Evolutionary conservation across 345 rosid species (phyloP).

Genomic region (Theobroma cacao): DNA sequence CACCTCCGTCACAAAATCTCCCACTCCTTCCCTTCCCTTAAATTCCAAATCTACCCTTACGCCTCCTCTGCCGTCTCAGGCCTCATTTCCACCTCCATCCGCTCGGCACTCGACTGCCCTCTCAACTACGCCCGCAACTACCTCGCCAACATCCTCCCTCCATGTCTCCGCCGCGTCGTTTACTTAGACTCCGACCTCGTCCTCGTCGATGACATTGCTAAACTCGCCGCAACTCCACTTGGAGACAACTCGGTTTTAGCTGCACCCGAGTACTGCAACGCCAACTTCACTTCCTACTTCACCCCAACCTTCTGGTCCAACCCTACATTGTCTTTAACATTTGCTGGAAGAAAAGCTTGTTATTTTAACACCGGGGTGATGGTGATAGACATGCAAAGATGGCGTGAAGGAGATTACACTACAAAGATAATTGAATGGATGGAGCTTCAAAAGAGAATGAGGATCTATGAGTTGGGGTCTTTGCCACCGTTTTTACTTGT

Average conservation of each 20-base stretch:
- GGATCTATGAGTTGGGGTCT: slow-evolving; percentile 82
- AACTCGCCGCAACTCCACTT: slow-evolving; percentile 55
- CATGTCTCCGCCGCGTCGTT: slow-evolving; percentile 55
- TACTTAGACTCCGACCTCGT: slow-evolving; percentile 85
- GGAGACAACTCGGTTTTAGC: slow-evolving; percentile 49
- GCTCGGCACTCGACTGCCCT: slow-evolving; percentile 79
- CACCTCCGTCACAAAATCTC: slow-evolving; percentile 42
- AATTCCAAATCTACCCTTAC: slow-evolving; percentile 57
- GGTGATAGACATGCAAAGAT: slow-evolving; percentile 70
- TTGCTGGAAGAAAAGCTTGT: slow-evolving; percentile 61
- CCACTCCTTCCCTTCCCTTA: slow-evolving; percentile 62
- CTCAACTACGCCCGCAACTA: slow-evolving; percentile 87
- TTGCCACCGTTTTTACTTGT: slow-evolving; percentile 79
- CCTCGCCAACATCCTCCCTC: slow-evolving; percentile 57
- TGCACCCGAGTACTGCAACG: slow-evolving; percentile 80
- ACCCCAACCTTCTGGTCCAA: slow-evolving; percentile 81
- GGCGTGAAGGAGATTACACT: slow-evolving; percentile 71
- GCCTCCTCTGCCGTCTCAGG: slow-evolving; percentile 54
- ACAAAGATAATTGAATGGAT: slow-evolving; percentile 82
- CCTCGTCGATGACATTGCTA: slow-evolving; percentile 73
- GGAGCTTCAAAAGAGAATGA: slow-evolving; percentile 82
- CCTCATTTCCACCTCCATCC: slow-evolving; percentile 80
- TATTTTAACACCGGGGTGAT: slow-evolving; percentile 91
- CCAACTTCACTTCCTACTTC: slow-evolving; percentile 79
- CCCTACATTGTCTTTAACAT: slow-evolving; percentile 65